phyloP scores from a whole-genome alignment of 352 stramenopile species.

The Phytophthora megakarya region DNA sequence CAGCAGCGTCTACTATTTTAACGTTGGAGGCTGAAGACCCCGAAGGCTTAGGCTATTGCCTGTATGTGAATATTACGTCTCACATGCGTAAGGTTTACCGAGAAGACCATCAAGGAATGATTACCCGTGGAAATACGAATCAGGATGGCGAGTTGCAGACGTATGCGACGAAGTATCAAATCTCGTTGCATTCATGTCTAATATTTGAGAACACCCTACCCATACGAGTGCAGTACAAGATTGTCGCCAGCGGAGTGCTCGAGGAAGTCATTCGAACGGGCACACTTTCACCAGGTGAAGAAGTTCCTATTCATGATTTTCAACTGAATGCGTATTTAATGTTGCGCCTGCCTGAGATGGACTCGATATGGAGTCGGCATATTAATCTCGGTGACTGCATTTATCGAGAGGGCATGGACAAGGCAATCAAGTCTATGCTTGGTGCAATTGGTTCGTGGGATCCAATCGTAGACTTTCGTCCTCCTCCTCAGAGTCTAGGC shows the following conservation, averaged over 20 bases:
- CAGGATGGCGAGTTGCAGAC: conserved; percentile 65
- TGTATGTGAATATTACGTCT: conserved; percentile 84
- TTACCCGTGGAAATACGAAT: conserved; percentile 59
- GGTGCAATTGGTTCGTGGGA: conserved; percentile 56
- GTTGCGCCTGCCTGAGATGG: conserved; percentile 83
- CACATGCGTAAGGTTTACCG: conserved; percentile 89
- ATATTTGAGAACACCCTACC: conserved; percentile 89
- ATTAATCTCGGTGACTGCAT: conserved; percentile 83
- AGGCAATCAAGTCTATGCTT: conserved; percentile 65
- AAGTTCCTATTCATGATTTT: conserved; percentile 85
- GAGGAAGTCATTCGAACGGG: conserved; percentile 55
- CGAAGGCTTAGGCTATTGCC: conserved; percentile 68
- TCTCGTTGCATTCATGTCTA: conserved; percentile 80
- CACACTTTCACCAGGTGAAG: conserved; percentile 81
- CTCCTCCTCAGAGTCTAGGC: conserved; percentile 52
- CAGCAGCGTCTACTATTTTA: conserved; percentile 68
- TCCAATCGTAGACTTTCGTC: conserved; percentile 77
- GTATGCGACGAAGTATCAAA: conserved; percentile 90
- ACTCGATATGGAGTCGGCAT: conserved; percentile 79
- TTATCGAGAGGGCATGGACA: conserved; percentile 78
- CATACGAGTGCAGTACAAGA: conserved; percentile 85
- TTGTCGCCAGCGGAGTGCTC: conserved; percentile 41
- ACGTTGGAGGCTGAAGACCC: conserved; percentile 70
- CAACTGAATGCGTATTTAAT: conserved; percentile 73
- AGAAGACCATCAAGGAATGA: conserved; percentile 81